Percentiles rank a stretch among this genome's conserved stretches.
Evolutionary conservation across 306 rosid genomes (phyloP).

Genomic region (Adenanthera pavonina): DNA sequence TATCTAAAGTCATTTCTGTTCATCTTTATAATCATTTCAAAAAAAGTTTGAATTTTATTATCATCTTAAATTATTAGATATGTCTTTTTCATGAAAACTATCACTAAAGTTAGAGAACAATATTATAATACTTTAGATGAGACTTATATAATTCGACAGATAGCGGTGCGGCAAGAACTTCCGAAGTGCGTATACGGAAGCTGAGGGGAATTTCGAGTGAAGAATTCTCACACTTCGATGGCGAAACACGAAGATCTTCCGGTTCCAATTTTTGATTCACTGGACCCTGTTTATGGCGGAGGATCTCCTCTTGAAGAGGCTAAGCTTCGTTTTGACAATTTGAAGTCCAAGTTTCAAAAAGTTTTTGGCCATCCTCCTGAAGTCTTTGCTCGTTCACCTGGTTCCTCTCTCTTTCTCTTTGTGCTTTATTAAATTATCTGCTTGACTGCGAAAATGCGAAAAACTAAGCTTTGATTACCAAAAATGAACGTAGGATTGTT

Average conservation of each 20-base stretch:
- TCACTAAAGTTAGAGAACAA: too few relatives aligned
- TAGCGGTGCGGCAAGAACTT: not conserved
- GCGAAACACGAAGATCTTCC: constrained; percentile 88
- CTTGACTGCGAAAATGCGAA: not conserved
- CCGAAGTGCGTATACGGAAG: not conserved
- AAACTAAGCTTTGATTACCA: not conserved
- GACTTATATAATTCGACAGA: not conserved
- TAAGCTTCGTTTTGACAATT: constrained; percentile 64
- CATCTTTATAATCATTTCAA: too few relatives aligned
- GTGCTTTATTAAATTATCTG: not conserved
- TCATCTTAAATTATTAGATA: too few relatives aligned
- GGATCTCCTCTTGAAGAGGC: constrained; percentile 88
- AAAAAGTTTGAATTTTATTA: too few relatives aligned
- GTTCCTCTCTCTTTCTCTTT: constrained; percentile 36
- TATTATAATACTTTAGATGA: too few relatives aligned
- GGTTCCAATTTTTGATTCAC: constrained; percentile 65
- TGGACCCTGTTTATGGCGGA: constrained; percentile 71
- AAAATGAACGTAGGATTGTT: not conserved
- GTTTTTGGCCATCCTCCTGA: constrained; percentile 69
- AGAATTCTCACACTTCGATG: constrained; percentile 44
- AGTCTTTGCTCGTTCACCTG: constrained; percentile 92
- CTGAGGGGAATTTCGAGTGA: not conserved
- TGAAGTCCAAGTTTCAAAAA: constrained; percentile 66
- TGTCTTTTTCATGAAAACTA: too few relatives aligned
- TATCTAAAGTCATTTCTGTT: too few relatives aligned